These are phyloP conservation scores for Saccharomycopsis selenospora DNA, from an alignment of 805 yeast genomes.

Conservation along the genomic window DNA sequence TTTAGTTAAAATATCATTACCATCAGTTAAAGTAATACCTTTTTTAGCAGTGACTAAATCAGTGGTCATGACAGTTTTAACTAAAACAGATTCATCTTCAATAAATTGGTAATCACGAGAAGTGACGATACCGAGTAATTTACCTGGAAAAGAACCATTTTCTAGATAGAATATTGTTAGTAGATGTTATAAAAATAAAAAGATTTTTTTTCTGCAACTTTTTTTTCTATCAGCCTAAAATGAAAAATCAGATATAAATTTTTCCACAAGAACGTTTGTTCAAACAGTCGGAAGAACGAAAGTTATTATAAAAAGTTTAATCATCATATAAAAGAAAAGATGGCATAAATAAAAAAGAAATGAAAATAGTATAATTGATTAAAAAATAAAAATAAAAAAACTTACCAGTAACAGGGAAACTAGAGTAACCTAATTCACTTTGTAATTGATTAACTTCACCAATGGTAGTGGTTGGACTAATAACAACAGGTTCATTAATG, in stretches of 20 bases:
- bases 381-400: too few relatives aligned
- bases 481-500: conserved; percentile 88
- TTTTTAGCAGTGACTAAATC: conserved; percentile 77
- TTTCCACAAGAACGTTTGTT: conserved; percentile 97
- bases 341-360: conserved; percentile 18
- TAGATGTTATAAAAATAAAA: too few relatives aligned
- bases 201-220: too few relatives aligned
- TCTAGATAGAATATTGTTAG: conserved; percentile 46
- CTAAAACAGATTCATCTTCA: conserved; percentile 56
- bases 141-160: conserved; percentile 78
- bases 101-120: conserved; percentile 96
- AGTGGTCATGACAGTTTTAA: conserved; percentile 81
- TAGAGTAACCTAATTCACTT: conserved; percentile 78
- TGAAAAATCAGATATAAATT: too few relatives aligned
- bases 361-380: too few relatives aligned
- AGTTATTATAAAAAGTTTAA: conserved; percentile 57
- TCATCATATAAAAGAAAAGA: conserved; percentile 47
- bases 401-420: conserved; percentile 99
- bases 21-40: conserved; percentile 77
- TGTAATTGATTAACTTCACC: conserved; percentile 72
- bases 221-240: too few relatives aligned
- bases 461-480: conserved; percentile 69
- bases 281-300: conserved; percentile 98
- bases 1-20: conserved; percentile 81
- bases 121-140: conserved; percentile 90